These are phyloP conservation scores for Protomyces arabidopsidicola DNA, from an alignment of 1,139 yeast species.

Conservation along the genomic window DNA sequence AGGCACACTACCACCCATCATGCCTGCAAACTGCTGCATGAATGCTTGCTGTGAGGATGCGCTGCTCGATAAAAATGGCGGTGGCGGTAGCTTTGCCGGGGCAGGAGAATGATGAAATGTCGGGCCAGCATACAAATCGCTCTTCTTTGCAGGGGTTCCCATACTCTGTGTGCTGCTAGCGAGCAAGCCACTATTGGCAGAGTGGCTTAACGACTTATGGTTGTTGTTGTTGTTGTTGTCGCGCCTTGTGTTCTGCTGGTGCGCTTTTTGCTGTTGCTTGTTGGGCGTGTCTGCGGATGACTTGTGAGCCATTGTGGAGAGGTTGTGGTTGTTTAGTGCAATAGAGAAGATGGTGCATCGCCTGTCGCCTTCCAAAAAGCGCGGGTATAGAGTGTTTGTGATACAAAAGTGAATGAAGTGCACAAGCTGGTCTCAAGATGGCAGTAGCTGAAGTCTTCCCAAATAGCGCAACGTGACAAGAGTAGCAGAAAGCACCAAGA, in stretches of 20 bases:
- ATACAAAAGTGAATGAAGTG: too few relatives aligned
- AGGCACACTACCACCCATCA: too few relatives aligned
- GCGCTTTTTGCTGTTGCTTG: neutral
- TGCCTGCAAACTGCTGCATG: neutral
- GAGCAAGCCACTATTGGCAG: neutral
- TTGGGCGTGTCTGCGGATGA: neutral
- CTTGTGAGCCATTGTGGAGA: neutral
- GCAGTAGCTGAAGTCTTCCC: too few relatives aligned
- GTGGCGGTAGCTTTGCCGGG: slow-evolving; percentile 21
- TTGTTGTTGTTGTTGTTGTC: neutral
- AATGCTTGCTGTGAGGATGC: neutral
- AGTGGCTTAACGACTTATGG: neutral
- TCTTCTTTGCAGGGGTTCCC: neutral
- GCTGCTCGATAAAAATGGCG: slow-evolving; percentile 11
- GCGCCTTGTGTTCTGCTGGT: neutral
- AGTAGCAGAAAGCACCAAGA: too few relatives aligned
- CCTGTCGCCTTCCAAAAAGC: too few relatives aligned
- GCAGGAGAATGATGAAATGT: slow-evolving; percentile 24
- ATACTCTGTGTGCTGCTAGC: neutral
- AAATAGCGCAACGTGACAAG: too few relatives aligned
- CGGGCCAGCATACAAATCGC: slow-evolving; percentile 18
- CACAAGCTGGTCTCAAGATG: too few relatives aligned
- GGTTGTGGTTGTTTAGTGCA: neutral
- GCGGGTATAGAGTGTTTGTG: too few relatives aligned
- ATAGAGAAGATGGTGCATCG: too few relatives aligned